Conservation (phyloP, 169 alveolate species). For the Plasmodium vinckei region DNA sequence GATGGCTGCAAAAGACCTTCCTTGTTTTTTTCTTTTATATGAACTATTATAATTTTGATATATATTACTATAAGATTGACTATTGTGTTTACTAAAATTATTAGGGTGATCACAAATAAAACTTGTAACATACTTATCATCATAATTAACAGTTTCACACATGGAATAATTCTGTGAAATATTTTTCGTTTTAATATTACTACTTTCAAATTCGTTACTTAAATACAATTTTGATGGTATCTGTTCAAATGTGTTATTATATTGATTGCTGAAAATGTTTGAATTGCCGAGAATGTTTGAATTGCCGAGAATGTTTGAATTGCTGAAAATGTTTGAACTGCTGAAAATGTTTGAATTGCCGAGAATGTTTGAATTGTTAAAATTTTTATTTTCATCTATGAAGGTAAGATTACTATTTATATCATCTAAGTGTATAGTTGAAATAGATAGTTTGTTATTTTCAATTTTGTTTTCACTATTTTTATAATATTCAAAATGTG, state of each 20-base stretch:
- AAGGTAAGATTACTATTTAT: not conserved
- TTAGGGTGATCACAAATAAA: not conserved
- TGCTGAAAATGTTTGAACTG: not conserved
- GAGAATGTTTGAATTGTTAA: not conserved
- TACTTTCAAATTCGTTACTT: not conserved
- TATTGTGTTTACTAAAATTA: no score
- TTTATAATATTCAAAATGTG: not conserved
- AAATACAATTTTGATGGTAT: not conserved
- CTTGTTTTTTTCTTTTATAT: no score
- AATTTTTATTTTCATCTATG: not conserved
- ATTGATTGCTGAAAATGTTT: not conserved
- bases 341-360: not conserved
- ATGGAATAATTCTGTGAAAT: conserved; percentile 21
- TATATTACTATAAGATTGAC: no score
- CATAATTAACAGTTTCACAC: conserved; percentile 14
- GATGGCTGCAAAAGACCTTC: no score
- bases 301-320: not conserved
- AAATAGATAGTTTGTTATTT: not conserved
- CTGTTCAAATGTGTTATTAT: not conserved
- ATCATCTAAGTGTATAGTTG: not conserved
- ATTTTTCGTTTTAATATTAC: not conserved
- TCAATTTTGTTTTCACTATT: not conserved
- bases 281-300: not conserved
- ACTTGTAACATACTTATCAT: not conserved
- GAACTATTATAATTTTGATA: no score